Base-by-base conservation (phyloP, 768 basidiomycete species). In the Strobilomyces dryophilus region DNA sequence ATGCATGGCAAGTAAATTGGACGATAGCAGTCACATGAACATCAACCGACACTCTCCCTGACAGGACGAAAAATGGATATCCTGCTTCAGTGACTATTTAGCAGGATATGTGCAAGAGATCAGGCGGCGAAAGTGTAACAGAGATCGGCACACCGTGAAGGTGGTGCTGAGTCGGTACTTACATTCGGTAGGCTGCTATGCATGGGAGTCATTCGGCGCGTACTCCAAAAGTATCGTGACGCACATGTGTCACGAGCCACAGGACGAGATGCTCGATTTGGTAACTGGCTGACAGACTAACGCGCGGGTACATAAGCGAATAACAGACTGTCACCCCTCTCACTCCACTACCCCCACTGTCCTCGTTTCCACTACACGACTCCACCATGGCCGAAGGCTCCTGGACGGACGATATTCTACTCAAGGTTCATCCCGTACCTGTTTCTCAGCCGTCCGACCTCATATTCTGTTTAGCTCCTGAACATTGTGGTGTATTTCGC, bases 401-500 rank as follows among this genome's bases (percentile, higher is more conserved):
- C 4, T 89, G 91, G 89, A 85, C 76, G 59, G 91, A 95, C 66
- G 86, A 82, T 15, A 82, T 95, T 57, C 61, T 86, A 36, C 82
- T 94, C 77, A 94, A 95, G 79, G 87, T 83, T 45, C 1, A 66
- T 66, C 11, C 34, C 24, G 8, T 27, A 12, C 1, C 5, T 29
- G 15, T 26, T 18, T n/a, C 6, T 6, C 21, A 14, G 15, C 41
- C 21, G 32, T 5, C 8, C 27, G 26, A 40, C 46, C n/a, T 20
- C 37, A 29, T 17, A 17, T 21, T 21, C 18, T 34, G 4, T 29
- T 40, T 37, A 85, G 84, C 75, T 95, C 62, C 71, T 82, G 56
- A 97, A 97, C 72, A 77, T 95, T 52, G 51, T 92, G 50, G 85
- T 88, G 44, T 95, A 91, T 67, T 79, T 92, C 65, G 66, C 88